Conservation (phyloP, 345 rosid species). For the Tarenaya hassleriana region DNA sequence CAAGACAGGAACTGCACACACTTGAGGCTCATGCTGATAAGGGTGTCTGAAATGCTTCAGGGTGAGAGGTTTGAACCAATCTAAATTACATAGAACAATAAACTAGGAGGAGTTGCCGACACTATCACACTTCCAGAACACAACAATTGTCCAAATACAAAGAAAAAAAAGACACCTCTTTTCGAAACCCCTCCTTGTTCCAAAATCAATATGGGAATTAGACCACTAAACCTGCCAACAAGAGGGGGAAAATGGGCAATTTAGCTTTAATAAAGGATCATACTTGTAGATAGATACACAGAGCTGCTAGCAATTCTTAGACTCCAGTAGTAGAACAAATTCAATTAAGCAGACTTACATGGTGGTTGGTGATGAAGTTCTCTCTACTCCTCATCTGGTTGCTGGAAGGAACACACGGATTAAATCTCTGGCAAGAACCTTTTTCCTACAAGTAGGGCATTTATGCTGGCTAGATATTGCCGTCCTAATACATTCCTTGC, state of each 20-base stretch:
- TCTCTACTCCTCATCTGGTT: constrained; percentile 32
- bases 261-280: background rate
- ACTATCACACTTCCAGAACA: constrained; percentile 20
- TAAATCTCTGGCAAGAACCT: constrained; percentile 47
- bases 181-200: constrained; percentile 15
- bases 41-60: background rate
- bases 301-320: background rate
- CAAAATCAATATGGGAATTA: background rate
- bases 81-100: constrained; percentile 19
- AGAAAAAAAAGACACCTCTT: constrained; percentile 5
- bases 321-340: background rate
- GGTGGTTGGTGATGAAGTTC: constrained; percentile 19
- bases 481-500: constrained; percentile 57
- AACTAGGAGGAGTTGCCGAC: constrained; percentile 16
- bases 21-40: background rate
- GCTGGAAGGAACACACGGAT: constrained; percentile 90
- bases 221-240: constrained; percentile 16
- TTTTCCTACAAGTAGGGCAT: constrained; percentile 94
- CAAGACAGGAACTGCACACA: background rate
- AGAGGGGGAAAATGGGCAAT: background rate
- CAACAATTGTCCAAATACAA: constrained; percentile 12
- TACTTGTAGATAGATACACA: background rate
- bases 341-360: constrained; percentile 18
- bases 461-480: constrained; percentile 53
- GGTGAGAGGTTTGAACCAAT: constrained; percentile 2